Percentiles rank a stretch among this genome's conserved stretches.
Evolutionary conservation across 768 basidiomycete genomes (phyloP).

Genomic region (Collybia mongolica): DNA sequence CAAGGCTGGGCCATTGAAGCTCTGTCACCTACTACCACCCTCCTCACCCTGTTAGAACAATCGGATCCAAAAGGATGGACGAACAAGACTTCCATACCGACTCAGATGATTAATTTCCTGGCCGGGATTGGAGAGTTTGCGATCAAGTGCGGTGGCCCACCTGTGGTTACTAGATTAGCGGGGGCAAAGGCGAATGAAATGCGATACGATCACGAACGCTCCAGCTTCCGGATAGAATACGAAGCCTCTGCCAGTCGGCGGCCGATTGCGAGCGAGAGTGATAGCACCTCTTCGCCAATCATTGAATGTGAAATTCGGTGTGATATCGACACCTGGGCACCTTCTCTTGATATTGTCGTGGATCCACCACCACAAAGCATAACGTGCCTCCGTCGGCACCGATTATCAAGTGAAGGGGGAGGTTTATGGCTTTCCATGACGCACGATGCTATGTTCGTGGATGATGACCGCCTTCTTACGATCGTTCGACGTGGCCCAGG

Average conservation of each 20-base stretch:
- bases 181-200: conserved; percentile 74
- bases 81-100: conserved; percentile 90
- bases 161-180: conserved; percentile 80
- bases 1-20: conserved; percentile 98
- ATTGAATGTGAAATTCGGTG: conserved; percentile 92
- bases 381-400: conserved; percentile 82
- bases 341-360: conserved; percentile 82
- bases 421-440: conserved; percentile 93
- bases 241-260: conserved; percentile 59
- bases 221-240: conserved; percentile 82
- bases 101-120: conserved; percentile 86
- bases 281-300: conserved; percentile 37
- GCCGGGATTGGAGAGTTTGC: conserved; percentile 95
- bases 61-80: conserved; percentile 98
- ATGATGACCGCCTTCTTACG: conserved; percentile 71
- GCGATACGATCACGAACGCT: conserved; percentile 86
- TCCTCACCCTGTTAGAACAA: conserved; percentile 92
- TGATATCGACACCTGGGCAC: conserved; percentile 87
- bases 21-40: conserved; percentile 91
- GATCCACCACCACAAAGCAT: conserved; percentile 90
- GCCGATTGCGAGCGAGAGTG: conserved; percentile 22
- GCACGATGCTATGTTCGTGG: conserved; percentile 77
- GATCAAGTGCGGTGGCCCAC: conserved; percentile 94
- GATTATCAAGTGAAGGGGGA: conserved; percentile 82
- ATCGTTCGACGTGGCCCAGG: conserved; percentile 76